Base-by-base conservation (phyloP, 2,329 filamentous ascomycete genomes). In the Fusarium sp. region DNA sequence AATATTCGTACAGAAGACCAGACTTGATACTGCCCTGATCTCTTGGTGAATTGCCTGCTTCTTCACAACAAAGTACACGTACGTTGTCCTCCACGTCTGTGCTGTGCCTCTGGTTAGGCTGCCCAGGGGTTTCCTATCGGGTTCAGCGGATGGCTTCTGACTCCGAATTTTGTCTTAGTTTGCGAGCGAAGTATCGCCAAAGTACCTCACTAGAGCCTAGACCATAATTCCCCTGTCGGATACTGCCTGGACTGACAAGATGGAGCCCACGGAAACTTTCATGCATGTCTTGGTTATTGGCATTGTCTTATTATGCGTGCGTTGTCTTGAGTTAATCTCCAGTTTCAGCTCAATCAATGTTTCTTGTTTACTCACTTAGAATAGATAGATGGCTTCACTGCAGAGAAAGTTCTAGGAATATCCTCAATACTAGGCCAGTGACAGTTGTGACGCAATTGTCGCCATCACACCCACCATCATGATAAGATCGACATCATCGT, bases 401-500 rank as follows among this genome's bases (percentile, higher is more conserved):
- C 23, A 49, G 9, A 23, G 15, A 28, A 28, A 33, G 25, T 21
- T 37, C 25, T 25, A 21, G 23, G 28, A 30, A 30, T 56, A 46
- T 42, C 21, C 33, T 54, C 38, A n/a, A 25, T 37, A 38, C 23
- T 44, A 49, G 60, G 61, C 66, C 35, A 33, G 47, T 67, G 60
- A 47, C 37, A 60, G 40, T 18, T 56, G 63, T 73, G 71, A 73
- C 71, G 71, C 71, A 73, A 72, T 64, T 72, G 71, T 61, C 19
- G 46, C 62, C 71, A 16, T 73, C 58, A 25, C 57, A 57, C 66
- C 63, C 72, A 60, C 46, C 61, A 61, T 62, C 42, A 58, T 38
- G 47, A 58, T 11, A 65, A 49, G 69, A 73, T 73, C 70, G 66
- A 62, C 70, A 71, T 67, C 67, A 69, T 72, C 68, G 71, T 74